These are phyloP conservation scores for Neurospora sp. DNA, from an alignment of 495 filamentous ascomycete species.

Conservation along the genomic window DNA sequence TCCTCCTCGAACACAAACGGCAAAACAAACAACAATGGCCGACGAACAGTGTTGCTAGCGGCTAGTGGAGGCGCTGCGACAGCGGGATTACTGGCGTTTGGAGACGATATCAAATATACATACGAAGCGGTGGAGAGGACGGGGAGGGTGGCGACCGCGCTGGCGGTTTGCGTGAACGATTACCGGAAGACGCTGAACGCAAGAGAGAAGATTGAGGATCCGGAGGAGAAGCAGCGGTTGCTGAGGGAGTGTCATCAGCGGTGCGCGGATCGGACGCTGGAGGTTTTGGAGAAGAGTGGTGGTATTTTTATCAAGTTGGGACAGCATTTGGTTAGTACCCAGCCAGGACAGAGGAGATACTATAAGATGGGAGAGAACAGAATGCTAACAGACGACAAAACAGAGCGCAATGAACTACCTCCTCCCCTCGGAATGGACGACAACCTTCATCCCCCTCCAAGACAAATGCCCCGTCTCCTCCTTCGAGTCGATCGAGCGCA, in stretches of 20 bases:
- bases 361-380: background rate
- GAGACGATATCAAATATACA: slow-evolving; percentile 60
- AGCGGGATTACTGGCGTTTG: slow-evolving; percentile 52
- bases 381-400: slow-evolving; percentile 7
- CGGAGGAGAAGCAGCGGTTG: slow-evolving; percentile 51
- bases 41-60: slow-evolving; percentile 15
- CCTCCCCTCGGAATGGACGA: slow-evolving; percentile 87
- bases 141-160: slow-evolving; percentile 63
- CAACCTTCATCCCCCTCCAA: slow-evolving; percentile 91
- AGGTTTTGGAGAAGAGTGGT: slow-evolving; percentile 85
- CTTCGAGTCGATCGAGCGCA: slow-evolving; percentile 72
- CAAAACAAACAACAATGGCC: slow-evolving; percentile 2
- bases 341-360: background rate
- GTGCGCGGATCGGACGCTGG: slow-evolving; percentile 74
- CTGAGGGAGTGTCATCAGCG: slow-evolving; percentile 83
- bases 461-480: slow-evolving; percentile 93
- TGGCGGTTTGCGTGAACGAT: slow-evolving; percentile 85
- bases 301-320: slow-evolving; percentile 98
- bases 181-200: slow-evolving; percentile 73
- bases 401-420: slow-evolving; percentile 92
- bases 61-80: slow-evolving; percentile 41
- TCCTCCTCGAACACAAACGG: slow-evolving; percentile 3
- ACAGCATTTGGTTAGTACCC: slow-evolving; percentile 63
- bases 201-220: slow-evolving; percentile 40
- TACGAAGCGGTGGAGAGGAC: slow-evolving; percentile 68